Evolutionary conservation across 306 rosid genomes (phyloP).

Genomic region (Cicer chorassanicum): DNA sequence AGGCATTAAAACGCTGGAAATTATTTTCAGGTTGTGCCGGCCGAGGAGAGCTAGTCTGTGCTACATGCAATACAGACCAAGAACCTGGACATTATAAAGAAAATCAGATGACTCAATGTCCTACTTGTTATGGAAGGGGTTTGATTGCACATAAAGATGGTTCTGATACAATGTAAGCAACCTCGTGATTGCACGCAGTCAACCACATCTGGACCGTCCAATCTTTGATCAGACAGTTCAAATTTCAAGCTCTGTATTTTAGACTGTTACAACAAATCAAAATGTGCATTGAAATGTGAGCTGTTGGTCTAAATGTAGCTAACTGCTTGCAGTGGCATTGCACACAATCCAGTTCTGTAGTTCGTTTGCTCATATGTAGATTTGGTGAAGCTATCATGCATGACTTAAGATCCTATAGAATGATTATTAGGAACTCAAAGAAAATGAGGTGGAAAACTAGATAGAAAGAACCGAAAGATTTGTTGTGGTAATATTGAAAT

Average conservation of each 20-base stretch:
- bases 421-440: neutral
- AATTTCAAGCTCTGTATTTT: too few species aligned
- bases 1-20: constrained; percentile 33
- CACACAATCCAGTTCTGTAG: neutral
- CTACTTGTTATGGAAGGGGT: constrained; percentile 90
- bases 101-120: constrained; percentile 77
- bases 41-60: constrained; percentile 67
- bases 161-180: constrained; percentile 81
- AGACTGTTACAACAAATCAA: too few species aligned
- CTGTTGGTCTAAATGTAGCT: too few species aligned
- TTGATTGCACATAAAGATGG: constrained; percentile 96
- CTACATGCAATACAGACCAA: constrained; percentile 68
- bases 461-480: neutral
- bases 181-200: too few species aligned
- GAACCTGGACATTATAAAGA: constrained; percentile 84
- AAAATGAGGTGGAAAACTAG: neutral
- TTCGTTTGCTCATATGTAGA: constrained; percentile 20
- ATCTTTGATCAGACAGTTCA: too few species aligned
- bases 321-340: too few species aligned
- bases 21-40: constrained; percentile 75
- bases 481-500: neutral
- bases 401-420: constrained; percentile 3
- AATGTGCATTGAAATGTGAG: too few species aligned
- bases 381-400: constrained; percentile 23
- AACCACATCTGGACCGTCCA: too few species aligned